Evolutionary conservation across 208 protist genomes (phyloP).

Genomic region (Phytomonas sp.): DNA sequence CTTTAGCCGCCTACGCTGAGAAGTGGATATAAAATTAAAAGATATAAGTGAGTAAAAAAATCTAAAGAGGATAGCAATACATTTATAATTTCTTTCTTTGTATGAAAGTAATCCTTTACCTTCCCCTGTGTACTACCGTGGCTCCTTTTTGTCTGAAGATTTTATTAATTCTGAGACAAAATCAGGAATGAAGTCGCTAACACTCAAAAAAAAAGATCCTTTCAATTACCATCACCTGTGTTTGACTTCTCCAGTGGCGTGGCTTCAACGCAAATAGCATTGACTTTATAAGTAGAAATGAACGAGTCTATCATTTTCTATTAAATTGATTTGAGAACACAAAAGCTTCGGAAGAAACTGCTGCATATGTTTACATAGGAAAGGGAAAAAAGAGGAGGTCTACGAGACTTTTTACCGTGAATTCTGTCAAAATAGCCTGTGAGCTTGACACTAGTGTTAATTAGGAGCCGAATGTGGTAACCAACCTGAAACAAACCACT

Average conservation of each 20-base stretch:
- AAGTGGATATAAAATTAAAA: neutral
- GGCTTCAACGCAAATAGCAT: neutral
- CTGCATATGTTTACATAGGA: neutral
- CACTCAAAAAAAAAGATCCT: neutral
- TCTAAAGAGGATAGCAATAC: neutral
- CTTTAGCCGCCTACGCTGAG: neutral
- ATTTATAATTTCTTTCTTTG: neutral
- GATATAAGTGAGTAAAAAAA: neutral
- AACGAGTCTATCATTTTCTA: neutral
- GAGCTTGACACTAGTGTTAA: slow-evolving; percentile 57
- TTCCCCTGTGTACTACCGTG: neutral
- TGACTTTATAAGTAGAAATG: neutral
- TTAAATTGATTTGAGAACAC: neutral
- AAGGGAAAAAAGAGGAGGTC: neutral
- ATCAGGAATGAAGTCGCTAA: neutral
- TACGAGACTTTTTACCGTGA: neutral
- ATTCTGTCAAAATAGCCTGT: slow-evolving; percentile 24
- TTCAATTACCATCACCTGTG: neutral
- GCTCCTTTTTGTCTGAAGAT: neutral
- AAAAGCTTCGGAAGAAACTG: neutral
- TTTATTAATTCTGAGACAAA: neutral
- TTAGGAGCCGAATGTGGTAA: slow-evolving; percentile 60
- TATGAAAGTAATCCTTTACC: neutral
- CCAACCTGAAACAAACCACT: slow-evolving; percentile 65
- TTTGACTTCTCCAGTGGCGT: neutral